A percentile compares a stretch with the other conserved stretches of the same genome.
phyloP scores from a whole-genome alignment of 108 stramenopile genomes.

The Fragilariopsis cylindrus region DNA sequence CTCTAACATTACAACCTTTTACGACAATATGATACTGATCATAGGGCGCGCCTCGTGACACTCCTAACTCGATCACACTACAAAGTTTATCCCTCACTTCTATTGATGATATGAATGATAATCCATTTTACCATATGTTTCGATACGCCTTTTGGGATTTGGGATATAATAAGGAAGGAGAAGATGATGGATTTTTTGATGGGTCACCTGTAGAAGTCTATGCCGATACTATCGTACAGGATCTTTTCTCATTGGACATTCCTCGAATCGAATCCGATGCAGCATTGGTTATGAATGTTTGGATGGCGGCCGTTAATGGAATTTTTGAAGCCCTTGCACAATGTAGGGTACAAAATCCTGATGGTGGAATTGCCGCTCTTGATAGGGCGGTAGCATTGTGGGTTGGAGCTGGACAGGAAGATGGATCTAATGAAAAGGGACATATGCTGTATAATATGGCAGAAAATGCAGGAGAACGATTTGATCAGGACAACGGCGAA shows the following conservation, averaged over 20 bases:
- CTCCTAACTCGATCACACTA: conserved; percentile 17
- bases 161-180: conserved; percentile 47
- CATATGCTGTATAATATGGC: conserved; percentile 74
- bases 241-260: conserved; percentile 46
- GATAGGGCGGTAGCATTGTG: conserved; percentile 77
- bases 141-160: conserved; percentile 62
- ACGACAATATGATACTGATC: neutral
- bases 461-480: conserved; percentile 42
- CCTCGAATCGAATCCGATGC: conserved; percentile 49
- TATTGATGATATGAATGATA: conserved; percentile 27
- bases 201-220: conserved; percentile 47
- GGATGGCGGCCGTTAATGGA: conserved; percentile 68
- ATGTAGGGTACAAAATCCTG: conserved; percentile 38
- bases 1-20: neutral
- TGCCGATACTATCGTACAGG: conserved; percentile 59
- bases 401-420: conserved; percentile 63
- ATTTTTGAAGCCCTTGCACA: conserved; percentile 52
- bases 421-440: conserved; percentile 46
- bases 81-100: conserved; percentile 32
- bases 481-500: conserved; percentile 49
- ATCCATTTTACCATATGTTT: conserved; percentile 74
- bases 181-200: conserved; percentile 55
- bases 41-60: conserved; percentile 4
- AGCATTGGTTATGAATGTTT: conserved; percentile 56
- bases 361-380: conserved; percentile 33